Percentiles rank a stretch among this genome's conserved stretches.
Evolutionary conservation across 768 basidiomycete genomes (phyloP).

Genomic region (Sarcodon sp.): DNA sequence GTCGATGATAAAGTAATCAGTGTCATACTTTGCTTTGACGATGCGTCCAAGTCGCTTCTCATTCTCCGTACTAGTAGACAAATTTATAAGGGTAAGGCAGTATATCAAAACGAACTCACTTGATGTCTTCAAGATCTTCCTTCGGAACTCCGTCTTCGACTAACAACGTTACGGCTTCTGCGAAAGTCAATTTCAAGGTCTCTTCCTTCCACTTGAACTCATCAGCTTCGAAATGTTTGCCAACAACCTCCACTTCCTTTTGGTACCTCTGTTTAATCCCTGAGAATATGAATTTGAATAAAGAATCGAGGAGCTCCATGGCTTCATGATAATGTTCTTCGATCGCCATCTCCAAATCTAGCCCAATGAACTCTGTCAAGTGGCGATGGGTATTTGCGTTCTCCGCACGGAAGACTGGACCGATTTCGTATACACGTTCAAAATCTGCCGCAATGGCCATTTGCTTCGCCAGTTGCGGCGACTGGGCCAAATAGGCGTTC

Average conservation of each 20-base stretch:
- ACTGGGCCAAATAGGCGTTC: conserved; percentile 87
- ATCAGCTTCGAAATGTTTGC: conserved; percentile 87
- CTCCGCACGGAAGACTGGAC: conserved; percentile 93
- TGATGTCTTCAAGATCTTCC: conserved; percentile 80
- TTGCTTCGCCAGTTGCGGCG: conserved; percentile 95
- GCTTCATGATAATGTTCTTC: conserved; percentile 99
- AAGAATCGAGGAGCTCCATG: conserved; percentile 78
- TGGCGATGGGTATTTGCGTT: conserved; percentile 96
- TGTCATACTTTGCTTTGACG: conserved; percentile 88
- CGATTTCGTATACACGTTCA: conserved; percentile 97
- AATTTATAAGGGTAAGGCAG: neutral
- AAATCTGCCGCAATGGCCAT: conserved; percentile 99
- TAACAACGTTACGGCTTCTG: conserved; percentile 78
- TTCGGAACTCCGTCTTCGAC: conserved; percentile 76
- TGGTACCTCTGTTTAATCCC: conserved; percentile 65
- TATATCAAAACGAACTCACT: conserved; percentile 28
- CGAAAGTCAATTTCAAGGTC: conserved; percentile 77
- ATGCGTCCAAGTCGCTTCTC: conserved; percentile 88
- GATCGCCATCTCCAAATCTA: conserved; percentile 98
- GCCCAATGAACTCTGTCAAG: conserved; percentile 95
- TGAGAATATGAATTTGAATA: conserved; percentile 80
- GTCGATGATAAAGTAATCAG: conserved; percentile 98
- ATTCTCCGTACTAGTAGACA: conserved; percentile 69
- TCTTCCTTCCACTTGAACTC: conserved; percentile 94
- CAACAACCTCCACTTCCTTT: conserved; percentile 72